Evolutionary conservation across 2,329 filamentous ascomycete genomes (phyloP).

Genomic region (Fusarium drepaniforme): DNA sequence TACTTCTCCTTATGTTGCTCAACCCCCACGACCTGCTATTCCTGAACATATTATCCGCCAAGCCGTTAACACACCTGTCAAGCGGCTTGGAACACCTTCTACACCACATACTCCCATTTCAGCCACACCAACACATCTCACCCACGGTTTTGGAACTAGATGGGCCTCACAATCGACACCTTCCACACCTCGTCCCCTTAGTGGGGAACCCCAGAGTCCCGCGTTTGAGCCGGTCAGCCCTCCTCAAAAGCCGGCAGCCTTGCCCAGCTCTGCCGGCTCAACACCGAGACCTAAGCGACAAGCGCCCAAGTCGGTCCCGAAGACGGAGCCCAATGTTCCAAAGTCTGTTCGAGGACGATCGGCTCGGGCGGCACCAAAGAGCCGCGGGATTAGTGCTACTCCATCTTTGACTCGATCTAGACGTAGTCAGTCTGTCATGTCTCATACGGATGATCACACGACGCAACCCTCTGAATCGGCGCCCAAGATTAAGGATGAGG

Average conservation of each 20-base stretch:
- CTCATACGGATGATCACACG: slow-evolving; percentile 62
- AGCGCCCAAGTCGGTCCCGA: slow-evolving; percentile 45
- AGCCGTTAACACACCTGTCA: slow-evolving; percentile 50
- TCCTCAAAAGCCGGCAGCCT: slow-evolving; percentile 53
- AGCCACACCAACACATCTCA: slow-evolving; percentile 45
- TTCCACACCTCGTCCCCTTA: slow-evolving; percentile 64
- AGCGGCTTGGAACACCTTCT: slow-evolving; percentile 47
- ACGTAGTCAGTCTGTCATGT: slow-evolving; percentile 60
- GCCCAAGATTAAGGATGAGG: slow-evolving; percentile 70
- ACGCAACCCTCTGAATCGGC: slow-evolving; percentile 54
- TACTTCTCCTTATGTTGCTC: slow-evolving; percentile 46
- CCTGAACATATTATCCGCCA: slow-evolving; percentile 58
- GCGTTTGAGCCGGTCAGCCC: slow-evolving; percentile 71
- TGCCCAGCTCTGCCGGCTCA: slow-evolving; percentile 48
- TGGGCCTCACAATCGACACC: slow-evolving; percentile 70
- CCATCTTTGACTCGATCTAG: slow-evolving; percentile 51
- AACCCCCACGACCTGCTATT: slow-evolving; percentile 52
- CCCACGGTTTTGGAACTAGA: slow-evolving; percentile 63
- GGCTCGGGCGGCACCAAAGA: slow-evolving; percentile 52
- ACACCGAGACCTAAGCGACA: slow-evolving; percentile 51
- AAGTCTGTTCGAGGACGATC: slow-evolving; percentile 50
- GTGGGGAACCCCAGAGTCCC: slow-evolving; percentile 61
- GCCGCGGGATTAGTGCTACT: slow-evolving; percentile 50
- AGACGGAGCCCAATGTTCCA: slow-evolving; percentile 35
- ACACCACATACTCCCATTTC: slow-evolving; percentile 53